Base-by-base conservation (phyloP, 176 grass and related monocot genomes). In the Canna indica region DNA sequence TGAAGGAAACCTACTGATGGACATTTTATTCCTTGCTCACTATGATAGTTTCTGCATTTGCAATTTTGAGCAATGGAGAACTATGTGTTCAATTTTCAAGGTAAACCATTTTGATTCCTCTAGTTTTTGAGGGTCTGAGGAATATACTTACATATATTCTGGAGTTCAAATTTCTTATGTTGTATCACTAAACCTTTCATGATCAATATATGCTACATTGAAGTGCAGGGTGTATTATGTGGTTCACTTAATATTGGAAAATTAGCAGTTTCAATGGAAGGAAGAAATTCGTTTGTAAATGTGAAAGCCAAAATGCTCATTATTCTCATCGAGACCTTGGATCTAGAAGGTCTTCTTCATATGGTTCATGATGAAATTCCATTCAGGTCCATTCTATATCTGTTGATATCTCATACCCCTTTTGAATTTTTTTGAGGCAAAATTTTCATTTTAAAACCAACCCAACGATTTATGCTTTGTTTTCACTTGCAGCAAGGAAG, bases 281-380 rank as follows among this genome's bases (percentile, higher is more conserved):
- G 83, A 46, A 91, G 78, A 41, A 87, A 77, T 73, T 89, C 86
- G 41, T 89, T 96, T 78, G 73, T 69, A 77, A 81, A 91, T 84
- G 68, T 79, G 68, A 96, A 91, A 86, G 78, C 88, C 79, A 88
- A 96, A 77, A 50, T 96, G 54, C 64, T 96, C 30, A 76, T 96
- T 71, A 79, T 96, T 85, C 81, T 96, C 48, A 75, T 96, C 67
- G 88, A 96, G 81, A 91, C 83, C 42, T 77, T 96, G 84, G 83
- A 91, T 75, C 78, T 96, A 3, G 92, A 96, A 84, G 91, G 78
- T 89, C 83, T 96, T 32, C 81, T 96, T 59, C 66, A 64, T 57
- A 82, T 89, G 85, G 45, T 91, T 81, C 81, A 80, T 45, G 92
- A 96, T 60, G 83, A 87, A 83, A 77, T 89, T 38, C 76, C 91